Evolutionary conservation across 441 rosid genomes (phyloP), one percentile per base, ranked within the genome.

Genomic region (Pelargonium fulgidum): DNA sequence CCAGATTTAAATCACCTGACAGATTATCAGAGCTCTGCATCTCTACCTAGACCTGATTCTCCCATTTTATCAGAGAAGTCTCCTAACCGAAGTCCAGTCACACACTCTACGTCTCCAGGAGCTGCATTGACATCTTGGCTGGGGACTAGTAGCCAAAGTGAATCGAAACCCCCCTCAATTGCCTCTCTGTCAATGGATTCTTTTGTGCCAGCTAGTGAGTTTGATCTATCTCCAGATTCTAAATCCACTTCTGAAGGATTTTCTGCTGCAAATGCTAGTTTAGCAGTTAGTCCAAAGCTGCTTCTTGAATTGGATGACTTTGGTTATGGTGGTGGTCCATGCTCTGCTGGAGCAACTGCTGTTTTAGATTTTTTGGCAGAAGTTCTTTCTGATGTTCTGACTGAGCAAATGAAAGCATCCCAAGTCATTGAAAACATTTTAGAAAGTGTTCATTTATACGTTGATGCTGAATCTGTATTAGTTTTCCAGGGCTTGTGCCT

Each of bases 261-360:
- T 66, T 73, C 85, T 26, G 71, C 86, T 72, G 81, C 83, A 74
- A 86, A 78, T 75, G 56, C 85, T 52, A 77, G 81, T 67, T 87
- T 84, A 65, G 73, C 84, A 56, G 87, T 93, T 59, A 85, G 79
- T 75, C 80, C 92, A 65, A 87, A 84, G 72, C 77, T 89, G 75
- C 94, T 93, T 20, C 87, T 89, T 52, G 91, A 93, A 79, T 80
- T 83, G 67, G 97, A 93, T 84, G 97, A 93, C 77, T 81, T 86
- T 72, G 93, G 98, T 42, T 96, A 86, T 74, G 98, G 97, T 26
- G 97, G 98, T 2, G 98, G 98, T 70, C 96, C 97, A 65, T 93
- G 98, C 83, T 89, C 94, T 77, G 97, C 97, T 36, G 98, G 93
- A 73, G 98, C 97, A 39, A 89, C 92, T 79, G 97, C 97, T 20